Conservation (phyloP, 345 rosid genomes). For the Anastatica hierochuntica region DNA sequence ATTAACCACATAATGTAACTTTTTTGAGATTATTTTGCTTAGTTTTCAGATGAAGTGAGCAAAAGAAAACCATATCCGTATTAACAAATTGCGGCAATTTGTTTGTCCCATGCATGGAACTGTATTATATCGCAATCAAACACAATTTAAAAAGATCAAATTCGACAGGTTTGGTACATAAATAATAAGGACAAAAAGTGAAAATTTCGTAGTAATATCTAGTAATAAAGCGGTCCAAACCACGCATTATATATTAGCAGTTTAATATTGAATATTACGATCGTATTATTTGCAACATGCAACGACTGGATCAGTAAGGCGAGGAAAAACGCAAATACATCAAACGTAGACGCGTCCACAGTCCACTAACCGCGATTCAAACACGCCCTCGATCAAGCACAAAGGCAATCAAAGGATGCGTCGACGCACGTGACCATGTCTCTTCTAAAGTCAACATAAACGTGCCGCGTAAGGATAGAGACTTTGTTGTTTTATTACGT, state of each 20-base stretch:
- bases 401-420: conserved; percentile 2
- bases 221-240: conserved; percentile 4
- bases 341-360: conserved; percentile 16
- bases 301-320: conserved; percentile 1
- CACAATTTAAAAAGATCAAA: background rate
- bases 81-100: too few species aligned
- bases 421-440: conserved; percentile 26
- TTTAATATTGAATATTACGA: conserved; percentile 9
- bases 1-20: background rate
- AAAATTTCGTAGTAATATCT: background rate
- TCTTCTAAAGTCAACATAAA: conserved; percentile 19
- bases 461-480: conserved; percentile 20
- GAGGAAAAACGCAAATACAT: conserved; percentile 2
- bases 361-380: conserved; percentile 22
- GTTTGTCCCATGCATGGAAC: conserved; percentile 7
- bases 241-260: conserved; percentile 12
- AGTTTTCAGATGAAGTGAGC: background rate
- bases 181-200: background rate
- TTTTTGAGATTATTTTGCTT: background rate
- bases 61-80: background rate
- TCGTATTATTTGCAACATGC: too few species aligned
- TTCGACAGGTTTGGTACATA: background rate
- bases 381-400: conserved; percentile 17
- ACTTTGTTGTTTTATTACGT: conserved; percentile 14
- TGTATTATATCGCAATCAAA: conserved; percentile 2